Base-by-base conservation (phyloP, 1,284 basidiomycete species). In the Albatrellus sp. region DNA sequence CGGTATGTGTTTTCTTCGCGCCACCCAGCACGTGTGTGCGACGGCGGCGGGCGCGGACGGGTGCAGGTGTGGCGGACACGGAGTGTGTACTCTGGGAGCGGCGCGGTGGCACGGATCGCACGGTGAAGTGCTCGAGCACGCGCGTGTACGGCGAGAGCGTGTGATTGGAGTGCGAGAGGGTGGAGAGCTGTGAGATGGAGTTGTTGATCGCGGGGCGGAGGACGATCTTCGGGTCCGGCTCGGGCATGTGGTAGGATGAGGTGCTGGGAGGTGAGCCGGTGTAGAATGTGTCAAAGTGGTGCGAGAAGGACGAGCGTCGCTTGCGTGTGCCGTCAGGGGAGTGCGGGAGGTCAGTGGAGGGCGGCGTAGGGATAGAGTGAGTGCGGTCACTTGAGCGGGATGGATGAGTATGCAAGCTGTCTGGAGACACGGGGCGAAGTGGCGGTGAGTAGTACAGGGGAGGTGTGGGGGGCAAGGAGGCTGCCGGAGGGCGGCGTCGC, bases 131-230 rank as follows among this genome's bases (percentile, higher is more conserved):
- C 50, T 86, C 80, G 37, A 90, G 70, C 5, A 81, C 81, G 40
- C 89, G 75, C 9, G 91, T 93, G 60, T 91, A 94, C 0, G 91
- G 91, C 1, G 85, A 90, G 2, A 96, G 67, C 0, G 91, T 96
- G 56, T 93, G 90, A 53, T 93, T 89, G 2, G 88, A 90, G 51
- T 83, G 74, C 17, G 77, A 82, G 45, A 96, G 74, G 2, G 86
- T 87, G 14, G 86, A 82, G 14, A 96, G 68, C 50, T 92, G 86
- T 41, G 83, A 84, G 17, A 93, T 71, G 7, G 79, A 77, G 54
- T 80, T 80, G 65, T 86, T 89, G 44, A 77, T 54, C 2, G 69
- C 65, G 0, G 80, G 78, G 19, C 80, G 79, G 44, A 90, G 71
- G 14, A 84, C 69, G 54, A 90, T 88, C 51, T 74, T 73, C 24